Percentiles rank a stretch among this genome's conserved stretches.
Evolutionary conservation across 345 rosid species (phyloP).

Genomic region (Ceriops tagal): DNA sequence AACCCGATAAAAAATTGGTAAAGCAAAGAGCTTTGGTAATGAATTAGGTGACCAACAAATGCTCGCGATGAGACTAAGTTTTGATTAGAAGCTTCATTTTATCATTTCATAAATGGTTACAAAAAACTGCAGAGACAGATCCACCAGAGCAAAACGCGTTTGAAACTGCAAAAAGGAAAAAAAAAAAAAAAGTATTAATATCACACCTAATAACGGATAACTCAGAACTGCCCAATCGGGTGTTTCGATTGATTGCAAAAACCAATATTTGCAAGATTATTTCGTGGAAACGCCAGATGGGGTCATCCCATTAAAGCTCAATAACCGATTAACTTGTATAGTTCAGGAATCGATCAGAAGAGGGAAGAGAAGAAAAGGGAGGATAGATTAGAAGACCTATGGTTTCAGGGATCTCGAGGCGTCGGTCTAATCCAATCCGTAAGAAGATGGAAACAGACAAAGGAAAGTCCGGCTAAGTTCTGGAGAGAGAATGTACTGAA

Average conservation of each 20-base stretch:
- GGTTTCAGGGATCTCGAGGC: constrained; percentile 11
- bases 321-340: background rate
- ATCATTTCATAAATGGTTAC: background rate
- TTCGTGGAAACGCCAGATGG: background rate
- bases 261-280: background rate
- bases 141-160: background rate
- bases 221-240: background rate
- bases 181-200: background rate
- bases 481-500: background rate
- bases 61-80: background rate
- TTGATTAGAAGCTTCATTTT: background rate
- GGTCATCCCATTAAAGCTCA: background rate
- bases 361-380: background rate
- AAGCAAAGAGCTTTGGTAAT: background rate
- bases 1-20: background rate
- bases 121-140: constrained; percentile 2
- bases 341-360: background rate
- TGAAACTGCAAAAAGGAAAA: background rate
- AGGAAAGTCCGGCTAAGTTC: background rate
- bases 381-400: background rate
- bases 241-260: background rate
- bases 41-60: constrained; percentile 4
- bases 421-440: constrained; percentile 5
- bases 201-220: background rate
- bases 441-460: background rate